These are phyloP conservation scores for Chlorophyllum brunneum DNA, from an alignment of 768 basidiomycete genomes.

Conservation along the genomic window DNA sequence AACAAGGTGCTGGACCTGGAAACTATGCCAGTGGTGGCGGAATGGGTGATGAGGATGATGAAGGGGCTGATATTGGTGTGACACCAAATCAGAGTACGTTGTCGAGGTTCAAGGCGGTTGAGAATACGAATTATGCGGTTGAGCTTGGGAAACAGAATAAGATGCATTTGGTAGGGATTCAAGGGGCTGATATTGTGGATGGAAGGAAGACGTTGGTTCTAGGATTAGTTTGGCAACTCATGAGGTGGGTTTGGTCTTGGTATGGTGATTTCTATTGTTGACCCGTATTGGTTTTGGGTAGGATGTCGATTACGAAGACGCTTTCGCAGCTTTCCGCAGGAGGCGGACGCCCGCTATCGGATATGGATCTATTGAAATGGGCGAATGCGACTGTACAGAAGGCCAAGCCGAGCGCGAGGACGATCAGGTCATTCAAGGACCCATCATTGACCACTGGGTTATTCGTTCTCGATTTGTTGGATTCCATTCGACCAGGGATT, in stretches of 20 bases:
- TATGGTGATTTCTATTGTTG: background rate
- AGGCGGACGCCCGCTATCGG: slow-evolving; percentile 80
- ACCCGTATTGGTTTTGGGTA: slow-evolving; percentile 20
- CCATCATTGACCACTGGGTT: slow-evolving; percentile 82
- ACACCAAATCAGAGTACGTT: slow-evolving; percentile 81
- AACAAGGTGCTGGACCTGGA: slow-evolving; percentile 49
- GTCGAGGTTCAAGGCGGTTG: slow-evolving; percentile 95
- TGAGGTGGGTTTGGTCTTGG: slow-evolving; percentile 57
- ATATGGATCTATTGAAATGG: slow-evolving; percentile 95
- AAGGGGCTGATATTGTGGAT: slow-evolving; percentile 96
- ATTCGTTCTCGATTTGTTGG: slow-evolving; percentile 91
- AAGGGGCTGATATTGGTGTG: slow-evolving; percentile 77
- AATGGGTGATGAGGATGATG: slow-evolving; percentile 46
- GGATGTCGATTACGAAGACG: slow-evolving; percentile 88
- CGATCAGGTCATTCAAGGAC: slow-evolving; percentile 94
- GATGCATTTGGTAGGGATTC: slow-evolving; percentile 96
- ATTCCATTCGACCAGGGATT: slow-evolving; percentile 89
- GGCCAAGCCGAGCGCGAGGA: slow-evolving; percentile 49
- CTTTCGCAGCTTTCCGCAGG: slow-evolving; percentile 69
- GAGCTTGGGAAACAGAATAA: slow-evolving; percentile 91
- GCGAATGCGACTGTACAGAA: slow-evolving; percentile 86
- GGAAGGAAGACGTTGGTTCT: slow-evolving; percentile 90
- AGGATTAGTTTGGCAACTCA: slow-evolving; percentile 96
- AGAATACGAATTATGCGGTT: slow-evolving; percentile 96
- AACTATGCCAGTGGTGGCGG: slow-evolving; percentile 35